phyloP scores from a whole-genome alignment of 768 basidiomycete species.

The Termitomyces sp. region DNA sequence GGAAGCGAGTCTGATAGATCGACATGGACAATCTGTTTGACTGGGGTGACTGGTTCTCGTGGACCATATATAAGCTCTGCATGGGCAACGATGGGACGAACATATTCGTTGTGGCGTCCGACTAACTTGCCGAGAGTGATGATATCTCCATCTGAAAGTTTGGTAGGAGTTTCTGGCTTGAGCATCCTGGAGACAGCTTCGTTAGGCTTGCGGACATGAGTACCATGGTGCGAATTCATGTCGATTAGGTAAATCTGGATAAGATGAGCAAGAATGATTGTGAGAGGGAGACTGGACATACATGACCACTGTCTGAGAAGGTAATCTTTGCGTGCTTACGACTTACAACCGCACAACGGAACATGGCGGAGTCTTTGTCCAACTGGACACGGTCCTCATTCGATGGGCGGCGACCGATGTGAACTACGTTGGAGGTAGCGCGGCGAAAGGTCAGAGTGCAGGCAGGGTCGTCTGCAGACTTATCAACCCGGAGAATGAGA shows the following conservation, averaged over 20 bases:
- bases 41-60: constrained; percentile 17
- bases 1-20: constrained; percentile 6
- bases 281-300: constrained; percentile 27
- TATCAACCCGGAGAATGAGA: constrained; percentile 54
- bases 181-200: constrained; percentile 45
- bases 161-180: constrained; percentile 47
- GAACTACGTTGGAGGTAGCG: constrained; percentile 42
- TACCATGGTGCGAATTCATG: constrained; percentile 72
- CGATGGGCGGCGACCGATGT: constrained; percentile 65
- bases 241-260: constrained; percentile 66
- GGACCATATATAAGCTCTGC: constrained; percentile 45
- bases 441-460: constrained; percentile 50
- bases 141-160: constrained; percentile 61
- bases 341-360: constrained; percentile 75
- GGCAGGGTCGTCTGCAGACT: constrained; percentile 37
- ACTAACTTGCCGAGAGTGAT: constrained; percentile 78
- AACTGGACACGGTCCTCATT: constrained; percentile 35
- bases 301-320: constrained; percentile 66
- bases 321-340: constrained; percentile 74
- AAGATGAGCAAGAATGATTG: constrained; percentile 9
- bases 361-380: constrained; percentile 47
- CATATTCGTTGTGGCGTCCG: constrained; percentile 52
- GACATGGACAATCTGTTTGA: constrained; percentile 17
- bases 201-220: constrained; percentile 52
- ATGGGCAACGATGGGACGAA: constrained; percentile 57